phyloP scores from a whole-genome alignment of 192 early-diverging fungal genomes.

The Dissophora globulifera region DNA sequence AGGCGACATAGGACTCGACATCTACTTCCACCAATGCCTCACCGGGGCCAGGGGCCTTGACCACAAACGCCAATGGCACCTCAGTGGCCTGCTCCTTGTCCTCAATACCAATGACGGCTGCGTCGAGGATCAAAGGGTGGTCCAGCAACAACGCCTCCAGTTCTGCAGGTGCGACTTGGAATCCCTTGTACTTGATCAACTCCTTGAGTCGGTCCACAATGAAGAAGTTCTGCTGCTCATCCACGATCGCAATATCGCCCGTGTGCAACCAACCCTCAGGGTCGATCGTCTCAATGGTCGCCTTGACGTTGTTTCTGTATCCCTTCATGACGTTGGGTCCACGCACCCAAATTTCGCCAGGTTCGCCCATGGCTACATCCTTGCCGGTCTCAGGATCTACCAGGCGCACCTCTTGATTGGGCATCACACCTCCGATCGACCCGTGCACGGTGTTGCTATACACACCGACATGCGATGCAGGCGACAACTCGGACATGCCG shows the following conservation, averaged over 20 bases:
- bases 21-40: conserved; percentile 53
- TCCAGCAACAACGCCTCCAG: conserved; percentile 80
- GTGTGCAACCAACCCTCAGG: conserved; percentile 84
- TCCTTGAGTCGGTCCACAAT: conserved; percentile 87
- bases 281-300: conserved; percentile 78
- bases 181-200: conserved; percentile 92
- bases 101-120: conserved; percentile 74
- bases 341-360: conserved; percentile 89
- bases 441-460: conserved; percentile 49
- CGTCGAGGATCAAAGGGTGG: conserved; percentile 77
- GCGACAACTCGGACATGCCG: conserved; percentile 77
- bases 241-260: conserved; percentile 80
- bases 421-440: conserved; percentile 77
- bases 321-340: conserved; percentile 91
- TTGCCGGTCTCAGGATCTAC: conserved; percentile 72
- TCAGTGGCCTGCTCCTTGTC: conserved; percentile 75
- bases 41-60: conserved; percentile 60
- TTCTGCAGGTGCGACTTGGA: conserved; percentile 88
- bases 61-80: conserved; percentile 82
- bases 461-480: conserved; percentile 57
- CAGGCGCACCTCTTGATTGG: conserved; percentile 78
- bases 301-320: conserved; percentile 83
- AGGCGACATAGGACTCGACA: conserved; percentile 66
- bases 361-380: conserved; percentile 55
- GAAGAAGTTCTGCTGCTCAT: conserved; percentile 71